Conservation (phyloP, 495 filamentous ascomycete species). For the Penicillium fimorum region DNA sequence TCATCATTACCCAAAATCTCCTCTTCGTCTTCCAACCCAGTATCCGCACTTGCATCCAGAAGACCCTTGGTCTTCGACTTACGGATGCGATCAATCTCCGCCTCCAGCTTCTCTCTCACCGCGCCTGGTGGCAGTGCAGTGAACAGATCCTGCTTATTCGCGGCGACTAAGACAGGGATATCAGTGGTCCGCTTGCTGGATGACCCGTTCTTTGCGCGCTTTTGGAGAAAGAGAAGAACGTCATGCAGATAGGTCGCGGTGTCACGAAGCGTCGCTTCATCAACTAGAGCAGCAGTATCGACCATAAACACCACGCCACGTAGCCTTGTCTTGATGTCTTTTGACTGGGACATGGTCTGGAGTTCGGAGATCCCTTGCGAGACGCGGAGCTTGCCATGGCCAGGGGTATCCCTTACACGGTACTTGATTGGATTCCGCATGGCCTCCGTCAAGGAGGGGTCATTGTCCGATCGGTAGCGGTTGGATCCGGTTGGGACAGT, state of each 20-base stretch:
- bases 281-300: constrained; percentile 73
- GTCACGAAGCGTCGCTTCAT: constrained; percentile 55
- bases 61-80: constrained; percentile 75
- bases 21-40: constrained; percentile 70
- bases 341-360: constrained; percentile 41
- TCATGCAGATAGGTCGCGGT: constrained; percentile 84
- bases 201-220: constrained; percentile 54
- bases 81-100: constrained; percentile 78
- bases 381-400: constrained; percentile 86
- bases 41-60: constrained; percentile 58
- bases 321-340: constrained; percentile 53
- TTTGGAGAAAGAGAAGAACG: constrained; percentile 76
- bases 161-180: constrained; percentile 77
- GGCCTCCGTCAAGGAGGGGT: constrained; percentile 62
- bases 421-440: constrained; percentile 75
- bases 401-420: constrained; percentile 82
- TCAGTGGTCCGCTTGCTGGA: constrained; percentile 58
- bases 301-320: constrained; percentile 84
- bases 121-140: constrained; percentile 81
- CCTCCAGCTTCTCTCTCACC: constrained; percentile 72
- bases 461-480: constrained; percentile 67
- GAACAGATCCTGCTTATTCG: constrained; percentile 95
- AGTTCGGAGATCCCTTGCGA: constrained; percentile 46
- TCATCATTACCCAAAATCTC: constrained; percentile 77
- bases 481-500: constrained; percentile 60